Conservation (phyloP, 2,329 filamentous ascomycete species). For the Xylariomycetidae sp. region DNA sequence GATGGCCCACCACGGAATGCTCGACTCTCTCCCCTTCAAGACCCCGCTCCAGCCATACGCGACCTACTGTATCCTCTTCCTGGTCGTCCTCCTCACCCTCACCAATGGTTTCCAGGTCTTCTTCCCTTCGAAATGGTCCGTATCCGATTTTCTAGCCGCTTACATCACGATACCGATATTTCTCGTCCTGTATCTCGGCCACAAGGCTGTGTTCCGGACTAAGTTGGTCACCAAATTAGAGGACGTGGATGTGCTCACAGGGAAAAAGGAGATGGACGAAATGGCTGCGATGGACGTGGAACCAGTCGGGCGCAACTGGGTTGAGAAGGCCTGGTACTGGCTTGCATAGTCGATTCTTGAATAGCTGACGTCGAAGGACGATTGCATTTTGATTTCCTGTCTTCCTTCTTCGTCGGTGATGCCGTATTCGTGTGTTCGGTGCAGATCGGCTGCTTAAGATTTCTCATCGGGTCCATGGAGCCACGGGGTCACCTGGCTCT, state of each 20-base stretch:
- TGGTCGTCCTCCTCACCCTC: constrained; percentile 57
- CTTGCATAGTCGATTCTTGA: constrained; percentile 32
- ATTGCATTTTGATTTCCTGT: too few relatives aligned
- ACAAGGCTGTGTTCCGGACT: constrained; percentile 48
- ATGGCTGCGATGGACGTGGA: constrained; percentile 42
- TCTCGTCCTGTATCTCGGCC: constrained; percentile 51
- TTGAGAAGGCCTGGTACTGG: constrained; percentile 52
- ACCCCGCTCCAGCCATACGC: constrained; percentile 56
- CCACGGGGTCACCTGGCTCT: too few relatives aligned
- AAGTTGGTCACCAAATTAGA: constrained; percentile 34
- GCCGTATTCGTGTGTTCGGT: too few relatives aligned
- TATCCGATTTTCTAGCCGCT: constrained; percentile 55
- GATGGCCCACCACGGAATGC: constrained; percentile 45
- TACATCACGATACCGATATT: constrained; percentile 61
- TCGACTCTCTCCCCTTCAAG: constrained; percentile 44
- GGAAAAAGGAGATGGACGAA: constrained; percentile 58
- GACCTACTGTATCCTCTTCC: constrained; percentile 51
- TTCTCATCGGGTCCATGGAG: too few relatives aligned
- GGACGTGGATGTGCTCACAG: constrained; percentile 51
- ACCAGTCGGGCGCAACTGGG: constrained; percentile 43
- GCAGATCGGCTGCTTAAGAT: too few relatives aligned
- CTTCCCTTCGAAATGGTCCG: constrained; percentile 58
- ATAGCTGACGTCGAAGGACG: not conserved
- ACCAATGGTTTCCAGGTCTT: constrained; percentile 75
- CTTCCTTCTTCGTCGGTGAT: too few relatives aligned